These are phyloP conservation scores for Dioszegia hungarica DNA, from an alignment of 768 basidiomycete genomes.

Conservation along the genomic window DNA sequence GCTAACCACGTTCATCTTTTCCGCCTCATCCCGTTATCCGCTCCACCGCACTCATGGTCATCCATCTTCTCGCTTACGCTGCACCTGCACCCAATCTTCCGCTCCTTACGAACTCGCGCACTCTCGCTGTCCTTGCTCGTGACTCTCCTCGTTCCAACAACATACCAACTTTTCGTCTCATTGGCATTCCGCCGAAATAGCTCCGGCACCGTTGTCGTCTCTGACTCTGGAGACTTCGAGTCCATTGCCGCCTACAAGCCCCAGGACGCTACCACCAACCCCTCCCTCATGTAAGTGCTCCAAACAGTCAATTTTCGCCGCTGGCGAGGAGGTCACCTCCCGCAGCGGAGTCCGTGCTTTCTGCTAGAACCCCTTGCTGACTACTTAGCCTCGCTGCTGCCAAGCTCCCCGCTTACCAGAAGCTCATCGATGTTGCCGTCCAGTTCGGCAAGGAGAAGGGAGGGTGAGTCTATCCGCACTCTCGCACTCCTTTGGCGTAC, in stretches of 20 bases:
- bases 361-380: slow-evolving; percentile 1
- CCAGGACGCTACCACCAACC: slow-evolving; percentile 99
- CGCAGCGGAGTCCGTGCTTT: too few relatives aligned
- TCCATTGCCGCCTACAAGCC: slow-evolving; percentile 95
- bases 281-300: slow-evolving; percentile 58
- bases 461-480: slow-evolving; percentile 49
- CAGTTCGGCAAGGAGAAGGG: slow-evolving; percentile 65
- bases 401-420: slow-evolving; percentile 78
- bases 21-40: background rate
- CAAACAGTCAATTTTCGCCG: background rate
- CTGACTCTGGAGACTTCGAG: slow-evolving; percentile 95
- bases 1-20: slow-evolving; percentile 9
- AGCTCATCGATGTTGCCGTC: slow-evolving; percentile 50
- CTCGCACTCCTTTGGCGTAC: background rate
- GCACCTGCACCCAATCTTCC: background rate
- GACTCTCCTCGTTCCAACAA: too few relatives aligned
- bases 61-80: background rate
- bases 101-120: too few relatives aligned
- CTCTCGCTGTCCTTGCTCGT: too few relatives aligned
- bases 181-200: slow-evolving; percentile 12
- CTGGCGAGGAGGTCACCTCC: background rate
- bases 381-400: slow-evolving; percentile 74
- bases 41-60: background rate
- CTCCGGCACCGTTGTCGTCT: slow-evolving; percentile 92
- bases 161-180: background rate